phyloP scores from a whole-genome alignment of 148 eudicot species.

The Talinum fruticosum region DNA sequence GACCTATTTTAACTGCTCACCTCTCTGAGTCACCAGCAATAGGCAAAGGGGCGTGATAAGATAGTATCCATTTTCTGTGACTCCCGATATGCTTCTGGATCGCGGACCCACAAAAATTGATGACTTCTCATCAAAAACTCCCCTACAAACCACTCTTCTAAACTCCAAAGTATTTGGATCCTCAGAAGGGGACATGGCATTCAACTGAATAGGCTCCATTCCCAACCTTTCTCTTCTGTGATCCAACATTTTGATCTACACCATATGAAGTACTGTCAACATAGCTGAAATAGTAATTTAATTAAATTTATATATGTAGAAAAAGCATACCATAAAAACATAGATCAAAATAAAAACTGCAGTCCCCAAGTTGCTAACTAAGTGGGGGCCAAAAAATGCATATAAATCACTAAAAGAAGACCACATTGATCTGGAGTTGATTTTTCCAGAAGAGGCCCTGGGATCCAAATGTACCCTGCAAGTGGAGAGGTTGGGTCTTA shows the following conservation, averaged over 20 bases:
- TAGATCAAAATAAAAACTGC: neutral
- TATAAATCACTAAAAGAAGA: neutral
- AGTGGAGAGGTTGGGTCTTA: too few species aligned
- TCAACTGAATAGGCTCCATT: slow-evolving; percentile 62
- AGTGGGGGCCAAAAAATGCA: neutral
- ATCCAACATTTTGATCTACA: slow-evolving; percentile 81
- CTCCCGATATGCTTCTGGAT: slow-evolving; percentile 97
- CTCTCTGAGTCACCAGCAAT: slow-evolving; percentile 56
- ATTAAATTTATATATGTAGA: neutral
- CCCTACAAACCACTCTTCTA: slow-evolving; percentile 67
- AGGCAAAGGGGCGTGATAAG: slow-evolving; percentile 83
- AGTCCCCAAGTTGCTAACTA: neutral
- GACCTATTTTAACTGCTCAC: slow-evolving; percentile 34
- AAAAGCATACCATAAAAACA: neutral
- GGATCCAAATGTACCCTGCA: too few species aligned
- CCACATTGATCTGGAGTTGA: neutral
- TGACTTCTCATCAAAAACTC: slow-evolving; percentile 70
- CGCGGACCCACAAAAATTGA: slow-evolving; percentile 91
- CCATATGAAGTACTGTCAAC: slow-evolving; percentile 17
- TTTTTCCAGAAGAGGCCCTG: too few species aligned
- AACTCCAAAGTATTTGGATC: slow-evolving; percentile 61
- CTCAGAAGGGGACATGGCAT: slow-evolving; percentile 34
- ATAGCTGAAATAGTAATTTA: neutral
- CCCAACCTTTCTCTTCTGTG: slow-evolving; percentile 64
- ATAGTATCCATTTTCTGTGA: slow-evolving; percentile 93